Conservation (phyloP, 2,329 filamentous ascomycete species). For the Sporothrix dimorphospora region DNA sequence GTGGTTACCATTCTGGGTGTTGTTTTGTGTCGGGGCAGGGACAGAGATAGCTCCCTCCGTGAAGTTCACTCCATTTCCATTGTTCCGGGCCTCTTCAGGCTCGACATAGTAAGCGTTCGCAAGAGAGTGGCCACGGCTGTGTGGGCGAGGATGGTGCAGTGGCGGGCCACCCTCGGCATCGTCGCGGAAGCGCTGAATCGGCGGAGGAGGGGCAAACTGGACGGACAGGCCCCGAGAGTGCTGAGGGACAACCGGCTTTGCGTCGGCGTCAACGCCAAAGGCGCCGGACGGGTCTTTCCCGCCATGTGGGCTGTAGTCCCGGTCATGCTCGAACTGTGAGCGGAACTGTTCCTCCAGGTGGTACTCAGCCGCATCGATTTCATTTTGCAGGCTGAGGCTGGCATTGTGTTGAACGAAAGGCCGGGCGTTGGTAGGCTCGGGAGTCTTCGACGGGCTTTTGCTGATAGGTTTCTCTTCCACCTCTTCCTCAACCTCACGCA, state of each 20-base stretch:
- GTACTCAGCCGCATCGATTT: constrained; percentile 84
- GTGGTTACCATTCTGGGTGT: constrained; percentile 39
- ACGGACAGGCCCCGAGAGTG: constrained; percentile 52
- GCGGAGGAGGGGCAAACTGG: constrained; percentile 47
- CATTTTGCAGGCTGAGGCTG: constrained; percentile 77
- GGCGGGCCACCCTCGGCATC: constrained; percentile 59
- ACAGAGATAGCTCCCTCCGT: constrained; percentile 41
- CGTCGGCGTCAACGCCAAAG: constrained; percentile 33
- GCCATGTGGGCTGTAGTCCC: constrained; percentile 71
- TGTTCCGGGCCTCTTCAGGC: constrained; percentile 51
- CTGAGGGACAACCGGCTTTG: constrained; percentile 34
- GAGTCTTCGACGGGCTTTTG: constrained; percentile 59
- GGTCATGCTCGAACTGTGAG: constrained; percentile 72
- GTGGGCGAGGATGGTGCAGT: constrained; percentile 73
- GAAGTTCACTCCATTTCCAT: constrained; percentile 44
- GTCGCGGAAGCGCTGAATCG: constrained; percentile 56
- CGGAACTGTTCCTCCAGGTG: constrained; percentile 80
- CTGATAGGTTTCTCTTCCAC: constrained; percentile 40
- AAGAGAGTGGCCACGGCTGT: constrained; percentile 72
- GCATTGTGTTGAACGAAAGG: constrained; percentile 64
- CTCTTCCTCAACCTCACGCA: constrained; percentile 75
- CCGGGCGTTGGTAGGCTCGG: constrained; percentile 47
- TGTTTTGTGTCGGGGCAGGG: constrained; percentile 39
- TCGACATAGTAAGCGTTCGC: constrained; percentile 69
- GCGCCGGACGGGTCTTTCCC: constrained; percentile 42